Evolutionary conservation across 2,329 filamentous ascomycete species (phyloP).

Genomic region (Periconia digitata): DNA sequence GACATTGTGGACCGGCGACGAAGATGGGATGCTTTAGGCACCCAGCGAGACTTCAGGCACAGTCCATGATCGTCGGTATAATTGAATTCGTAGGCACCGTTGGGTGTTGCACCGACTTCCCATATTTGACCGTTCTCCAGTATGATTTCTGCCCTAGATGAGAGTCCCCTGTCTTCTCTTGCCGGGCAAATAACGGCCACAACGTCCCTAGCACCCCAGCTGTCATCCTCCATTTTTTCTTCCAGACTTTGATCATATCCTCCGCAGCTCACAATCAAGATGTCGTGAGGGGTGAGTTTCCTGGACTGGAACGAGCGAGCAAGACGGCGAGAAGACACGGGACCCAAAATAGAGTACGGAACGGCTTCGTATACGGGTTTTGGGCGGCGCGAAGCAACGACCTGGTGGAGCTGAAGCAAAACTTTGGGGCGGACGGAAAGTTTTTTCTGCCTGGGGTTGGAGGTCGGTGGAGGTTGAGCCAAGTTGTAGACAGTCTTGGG

Average conservation of each 20-base stretch:
- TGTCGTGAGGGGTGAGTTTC: constrained; percentile 66
- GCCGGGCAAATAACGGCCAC: constrained; percentile 68
- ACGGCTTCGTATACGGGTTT: constrained; percentile 73
- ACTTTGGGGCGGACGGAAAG: constrained; percentile 68
- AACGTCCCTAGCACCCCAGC: constrained; percentile 56
- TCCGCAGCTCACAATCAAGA: constrained; percentile 71
- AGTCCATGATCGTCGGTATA: constrained; percentile 60
- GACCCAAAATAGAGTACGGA: constrained; percentile 63
- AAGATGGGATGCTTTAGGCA: constrained; percentile 48
- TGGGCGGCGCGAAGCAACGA: constrained; percentile 62
- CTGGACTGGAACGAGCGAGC: constrained; percentile 66
- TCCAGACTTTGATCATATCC: constrained; percentile 55
- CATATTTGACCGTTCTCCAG: constrained; percentile 54
- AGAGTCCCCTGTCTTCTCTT: constrained; percentile 56
- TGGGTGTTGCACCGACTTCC: constrained; percentile 46
- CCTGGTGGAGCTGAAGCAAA: constrained; percentile 70
- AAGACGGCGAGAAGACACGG: constrained; percentile 51
- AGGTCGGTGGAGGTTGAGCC: constrained; percentile 66
- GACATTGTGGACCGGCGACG: constrained; percentile 30
- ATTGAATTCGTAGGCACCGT: constrained; percentile 59
- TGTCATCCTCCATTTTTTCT: constrained; percentile 52
- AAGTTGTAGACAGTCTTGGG: constrained; percentile 66
- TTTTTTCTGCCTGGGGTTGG: constrained; percentile 56
- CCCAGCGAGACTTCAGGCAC: constrained; percentile 68
- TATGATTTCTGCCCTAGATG: constrained; percentile 68